Base-by-base conservation (phyloP, 768 basidiomycete genomes). In the Podaxis sp. region DNA sequence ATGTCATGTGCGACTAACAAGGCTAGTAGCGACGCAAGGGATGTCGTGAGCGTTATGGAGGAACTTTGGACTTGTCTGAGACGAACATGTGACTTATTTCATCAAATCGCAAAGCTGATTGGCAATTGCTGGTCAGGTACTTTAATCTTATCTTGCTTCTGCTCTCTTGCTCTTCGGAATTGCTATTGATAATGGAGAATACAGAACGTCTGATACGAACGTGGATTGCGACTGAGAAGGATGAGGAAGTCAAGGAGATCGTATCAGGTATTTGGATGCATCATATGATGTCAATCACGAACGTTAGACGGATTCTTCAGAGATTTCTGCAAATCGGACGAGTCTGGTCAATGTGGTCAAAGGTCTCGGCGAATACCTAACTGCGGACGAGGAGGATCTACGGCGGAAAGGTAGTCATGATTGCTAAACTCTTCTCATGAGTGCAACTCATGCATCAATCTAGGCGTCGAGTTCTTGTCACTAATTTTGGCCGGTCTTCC, bases 401-500 rank as follows among this genome's bases (percentile, higher is more conserved):
- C 82, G 96, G 28, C 82, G 84, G 7, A 93, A 93, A 79, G 96
- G 96, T 93, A 57, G 21, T 62, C 53, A 3, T 46, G 51, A 25
- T 11, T 13, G 25, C 27, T 27, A 2, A 6, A 21, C 61, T 52
- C n/a, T 35, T 35, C 35, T 4, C 14, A 50, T 5, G 3, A 37
- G 7, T 18, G 2, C 18, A 28, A 38, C 38, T 48, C 55, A 51
- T n/a, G 23, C 35, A 37, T 14, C 27, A 25, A 25, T 40, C 14
- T 62, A 99, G 97, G 95, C 36, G 86, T 98, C 18, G 88, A 87
- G 48, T 79, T 98, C 60, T 79, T 99, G 28, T 87, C 94, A 0
- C 75, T 83, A 14, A 81, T 95, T 9, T 74, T 98, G 42, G 76
- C 72, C 21, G 75, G 76, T 55, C 86, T 84, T 64, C 86, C 90